Evolutionary conservation across 2,329 filamentous ascomycete genomes (phyloP).

Genomic region (Calonectria crousiana): DNA sequence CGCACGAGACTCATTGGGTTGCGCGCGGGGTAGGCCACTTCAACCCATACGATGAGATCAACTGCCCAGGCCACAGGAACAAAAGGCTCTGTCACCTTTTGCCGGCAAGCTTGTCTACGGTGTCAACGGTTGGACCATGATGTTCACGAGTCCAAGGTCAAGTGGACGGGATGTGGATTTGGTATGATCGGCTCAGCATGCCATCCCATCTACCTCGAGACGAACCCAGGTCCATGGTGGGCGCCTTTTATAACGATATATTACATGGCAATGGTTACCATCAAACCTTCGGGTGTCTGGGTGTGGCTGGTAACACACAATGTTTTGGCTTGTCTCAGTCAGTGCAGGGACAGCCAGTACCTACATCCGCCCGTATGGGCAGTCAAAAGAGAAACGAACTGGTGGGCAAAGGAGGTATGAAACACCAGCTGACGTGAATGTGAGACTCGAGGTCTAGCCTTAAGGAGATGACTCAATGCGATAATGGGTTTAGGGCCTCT

Average conservation of each 20-base stretch:
- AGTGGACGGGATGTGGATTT: background rate
- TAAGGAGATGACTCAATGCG: slow-evolving; percentile 24
- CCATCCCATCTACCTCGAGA: background rate
- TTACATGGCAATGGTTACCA: background rate
- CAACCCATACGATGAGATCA: background rate
- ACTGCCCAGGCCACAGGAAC: background rate
- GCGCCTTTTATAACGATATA: background rate
- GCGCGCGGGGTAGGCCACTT: background rate
- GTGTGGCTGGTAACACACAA: background rate
- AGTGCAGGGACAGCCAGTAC: background rate
- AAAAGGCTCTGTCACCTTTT: background rate
- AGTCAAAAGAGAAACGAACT: slow-evolving; percentile 14
- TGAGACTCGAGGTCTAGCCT: slow-evolving; percentile 13
- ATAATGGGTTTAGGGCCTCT: background rate
- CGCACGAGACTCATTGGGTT: background rate
- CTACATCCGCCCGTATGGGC: background rate
- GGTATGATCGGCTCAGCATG: background rate
- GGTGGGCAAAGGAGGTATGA: slow-evolving; percentile 14
- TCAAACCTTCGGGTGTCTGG: background rate
- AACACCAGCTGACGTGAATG: slow-evolving; percentile 19
- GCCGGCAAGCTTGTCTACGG: background rate
- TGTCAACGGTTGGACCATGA: background rate
- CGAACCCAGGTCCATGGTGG: background rate
- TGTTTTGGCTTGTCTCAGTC: slow-evolving; percentile 3
- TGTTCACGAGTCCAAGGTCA: background rate